These are phyloP conservation scores for Pelargonium australe DNA, from an alignment of 441 rosid genomes.

Conservation along the genomic window DNA sequence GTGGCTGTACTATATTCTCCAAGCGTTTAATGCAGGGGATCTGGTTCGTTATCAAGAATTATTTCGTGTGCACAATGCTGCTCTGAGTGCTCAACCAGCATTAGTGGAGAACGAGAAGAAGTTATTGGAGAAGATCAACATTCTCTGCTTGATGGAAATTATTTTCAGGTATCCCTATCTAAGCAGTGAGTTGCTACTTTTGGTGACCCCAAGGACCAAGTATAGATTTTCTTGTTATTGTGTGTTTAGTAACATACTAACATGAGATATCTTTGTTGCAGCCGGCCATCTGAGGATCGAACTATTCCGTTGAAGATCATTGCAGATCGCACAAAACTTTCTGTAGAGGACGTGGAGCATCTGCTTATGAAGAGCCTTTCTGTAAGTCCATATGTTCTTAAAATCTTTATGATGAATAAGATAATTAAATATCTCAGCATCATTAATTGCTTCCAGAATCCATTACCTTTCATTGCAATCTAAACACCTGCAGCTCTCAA, in stretches of 20 bases:
- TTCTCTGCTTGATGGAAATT: constrained; percentile 93
- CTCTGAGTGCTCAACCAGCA: constrained; percentile 88
- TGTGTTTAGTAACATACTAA: constrained; percentile 6
- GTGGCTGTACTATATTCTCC: constrained; percentile 92
- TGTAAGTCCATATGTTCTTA: constrained; percentile 39
- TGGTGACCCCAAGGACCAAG: not conserved
- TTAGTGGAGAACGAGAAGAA: constrained; percentile 79
- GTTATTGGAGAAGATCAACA: constrained; percentile 85
- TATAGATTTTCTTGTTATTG: not conserved
- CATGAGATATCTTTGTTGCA: constrained; percentile 28
- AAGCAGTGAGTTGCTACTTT: constrained; percentile 8
- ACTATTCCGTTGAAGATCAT: constrained; percentile 75
- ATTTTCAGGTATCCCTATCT: constrained; percentile 65
- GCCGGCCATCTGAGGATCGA: constrained; percentile 90
- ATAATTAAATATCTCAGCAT: not conserved
- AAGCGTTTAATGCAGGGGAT: constrained; percentile 87
- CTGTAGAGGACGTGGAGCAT: constrained; percentile 84
- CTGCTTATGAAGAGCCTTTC: constrained; percentile 94
- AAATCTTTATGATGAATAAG: not conserved
- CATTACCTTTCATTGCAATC: too few relatives aligned
- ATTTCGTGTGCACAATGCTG: constrained; percentile 69
- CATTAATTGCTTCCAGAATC: too few relatives aligned
- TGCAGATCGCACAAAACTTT: constrained; percentile 75
- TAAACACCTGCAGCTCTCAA: too few relatives aligned
- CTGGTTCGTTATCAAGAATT: constrained; percentile 76